A percentile compares a stretch with the other conserved stretches of the same genome.
phyloP scores from a whole-genome alignment of 139 green algal species.

The Dunaliella primolecta region DNA sequence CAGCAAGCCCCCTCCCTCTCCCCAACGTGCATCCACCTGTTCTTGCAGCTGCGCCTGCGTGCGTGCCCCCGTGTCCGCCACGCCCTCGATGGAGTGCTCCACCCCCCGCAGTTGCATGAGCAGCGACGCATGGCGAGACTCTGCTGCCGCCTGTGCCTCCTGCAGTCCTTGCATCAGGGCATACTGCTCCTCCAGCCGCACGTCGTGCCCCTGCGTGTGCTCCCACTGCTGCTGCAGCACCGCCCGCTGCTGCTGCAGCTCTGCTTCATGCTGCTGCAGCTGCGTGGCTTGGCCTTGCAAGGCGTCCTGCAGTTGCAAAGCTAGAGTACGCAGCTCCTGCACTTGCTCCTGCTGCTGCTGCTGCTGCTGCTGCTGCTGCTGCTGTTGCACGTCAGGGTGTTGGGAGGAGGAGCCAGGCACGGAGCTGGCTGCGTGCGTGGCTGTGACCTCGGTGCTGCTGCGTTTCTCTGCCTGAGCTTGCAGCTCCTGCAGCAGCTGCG shows the following conservation, averaged over 20 bases:
- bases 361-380: neutral
- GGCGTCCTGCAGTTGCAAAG: neutral
- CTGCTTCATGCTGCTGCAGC: neutral
- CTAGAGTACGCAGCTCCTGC: too few relatives aligned
- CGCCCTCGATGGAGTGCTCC: neutral
- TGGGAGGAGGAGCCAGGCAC: too few relatives aligned
- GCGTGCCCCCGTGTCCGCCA: neutral
- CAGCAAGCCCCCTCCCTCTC: too few relatives aligned
- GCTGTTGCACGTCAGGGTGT: slow-evolving; percentile 1
- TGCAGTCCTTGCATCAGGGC: neutral
- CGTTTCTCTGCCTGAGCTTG: neutral
- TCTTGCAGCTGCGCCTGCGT: slow-evolving; percentile 1
- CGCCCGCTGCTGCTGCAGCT: neutral
- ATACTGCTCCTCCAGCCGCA: neutral
- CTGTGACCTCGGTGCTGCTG: neutral
- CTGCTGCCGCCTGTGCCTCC: neutral
- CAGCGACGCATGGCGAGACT: neutral
- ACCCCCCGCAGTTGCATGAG: neutral
- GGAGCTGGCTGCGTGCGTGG: too few relatives aligned
- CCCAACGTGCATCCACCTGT: neutral
- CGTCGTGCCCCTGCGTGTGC: neutral
- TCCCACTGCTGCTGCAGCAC: neutral
- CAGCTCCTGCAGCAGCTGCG: neutral
- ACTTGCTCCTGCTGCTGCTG: neutral
- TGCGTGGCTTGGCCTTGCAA: neutral